A percentile compares a stretch with the other conserved stretches of the same genome.
Evolutionary conservation across 2,329 filamentous ascomycete genomes (phyloP).

Genomic region (Diaporthe helianthi): DNA sequence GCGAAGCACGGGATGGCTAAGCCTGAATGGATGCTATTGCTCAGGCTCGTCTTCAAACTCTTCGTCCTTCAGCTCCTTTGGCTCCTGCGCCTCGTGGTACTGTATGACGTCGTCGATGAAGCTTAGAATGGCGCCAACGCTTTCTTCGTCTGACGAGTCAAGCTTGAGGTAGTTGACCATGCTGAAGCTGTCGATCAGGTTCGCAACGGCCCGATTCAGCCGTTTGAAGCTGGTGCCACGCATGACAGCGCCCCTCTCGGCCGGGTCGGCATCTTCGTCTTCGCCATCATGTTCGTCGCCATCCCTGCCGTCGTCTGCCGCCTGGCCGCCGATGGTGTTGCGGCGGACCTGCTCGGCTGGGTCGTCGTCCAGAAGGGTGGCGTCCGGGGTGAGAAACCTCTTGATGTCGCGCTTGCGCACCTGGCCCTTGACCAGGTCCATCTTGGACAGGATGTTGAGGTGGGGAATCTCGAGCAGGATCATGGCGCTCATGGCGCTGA

Average conservation of each 20-base stretch:
- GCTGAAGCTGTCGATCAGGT: slow-evolving; percentile 94
- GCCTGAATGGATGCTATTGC: slow-evolving; percentile 35
- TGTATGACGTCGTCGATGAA: slow-evolving; percentile 96
- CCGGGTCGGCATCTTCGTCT: slow-evolving; percentile 64
- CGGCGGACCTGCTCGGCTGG: slow-evolving; percentile 60
- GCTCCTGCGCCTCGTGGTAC: slow-evolving; percentile 92
- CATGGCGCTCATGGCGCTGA: slow-evolving; percentile 99
- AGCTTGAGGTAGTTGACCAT: slow-evolving; percentile 95
- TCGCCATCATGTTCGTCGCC: slow-evolving; percentile 60
- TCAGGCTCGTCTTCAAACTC: slow-evolving; percentile 56
- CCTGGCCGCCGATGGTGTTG: slow-evolving; percentile 53
- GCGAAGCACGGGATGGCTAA: background rate
- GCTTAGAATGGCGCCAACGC: slow-evolving; percentile 69
- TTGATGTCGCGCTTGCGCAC: slow-evolving; percentile 88
- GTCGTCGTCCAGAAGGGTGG: slow-evolving; percentile 81
- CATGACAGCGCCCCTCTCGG: slow-evolving; percentile 75
- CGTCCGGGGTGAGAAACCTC: slow-evolving; percentile 87
- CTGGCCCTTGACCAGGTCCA: slow-evolving; percentile 94
- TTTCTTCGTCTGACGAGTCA: slow-evolving; percentile 88
- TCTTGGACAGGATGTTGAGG: slow-evolving; percentile 95
- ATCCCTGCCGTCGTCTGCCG: slow-evolving; percentile 51
- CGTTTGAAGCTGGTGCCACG: slow-evolving; percentile 80
- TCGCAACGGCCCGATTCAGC: slow-evolving; percentile 86
- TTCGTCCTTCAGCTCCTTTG: slow-evolving; percentile 77
- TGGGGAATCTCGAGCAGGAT: slow-evolving; percentile 97